Conservation (phyloP, 768 basidiomycete species). For the Psilocybe sp. region DNA sequence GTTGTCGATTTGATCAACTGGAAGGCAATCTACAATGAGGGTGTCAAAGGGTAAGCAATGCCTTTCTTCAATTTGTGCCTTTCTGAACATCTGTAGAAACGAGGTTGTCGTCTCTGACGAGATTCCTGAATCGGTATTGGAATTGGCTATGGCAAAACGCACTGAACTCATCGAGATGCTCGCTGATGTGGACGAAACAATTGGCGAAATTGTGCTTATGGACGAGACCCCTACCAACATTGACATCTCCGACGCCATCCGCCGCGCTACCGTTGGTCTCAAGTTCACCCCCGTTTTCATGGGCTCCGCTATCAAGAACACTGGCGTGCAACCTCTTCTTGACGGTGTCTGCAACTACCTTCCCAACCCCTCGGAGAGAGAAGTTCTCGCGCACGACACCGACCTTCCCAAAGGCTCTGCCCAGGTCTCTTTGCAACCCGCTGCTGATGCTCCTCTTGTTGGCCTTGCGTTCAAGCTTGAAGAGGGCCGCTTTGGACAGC, state of each 20-base stretch:
- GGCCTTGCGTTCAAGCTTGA: slow-evolving; percentile 98
- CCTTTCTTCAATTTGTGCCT: not conserved
- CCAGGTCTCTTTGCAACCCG: slow-evolving; percentile 75
- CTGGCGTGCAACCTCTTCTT: slow-evolving; percentile 88
- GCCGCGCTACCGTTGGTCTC: slow-evolving; percentile 82
- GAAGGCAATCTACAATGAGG: slow-evolving; percentile 94
- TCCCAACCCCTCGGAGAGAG: slow-evolving; percentile 80
- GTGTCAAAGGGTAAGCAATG: slow-evolving; percentile 81
- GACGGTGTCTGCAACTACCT: slow-evolving; percentile 97
- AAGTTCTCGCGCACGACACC: slow-evolving; percentile 81
- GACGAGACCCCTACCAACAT: slow-evolving; percentile 72
- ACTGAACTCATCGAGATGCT: slow-evolving; percentile 91
- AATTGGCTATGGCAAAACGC: slow-evolving; percentile 80
- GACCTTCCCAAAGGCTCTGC: slow-evolving; percentile 62
- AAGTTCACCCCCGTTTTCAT: slow-evolving; percentile 97
- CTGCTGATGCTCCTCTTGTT: slow-evolving; percentile 83
- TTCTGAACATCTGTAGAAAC: slow-evolving; percentile 46
- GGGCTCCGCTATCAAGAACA: slow-evolving; percentile 97
- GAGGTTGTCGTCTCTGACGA: slow-evolving; percentile 81
- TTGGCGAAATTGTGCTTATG: slow-evolving; percentile 88
- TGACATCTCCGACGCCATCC: slow-evolving; percentile 82
- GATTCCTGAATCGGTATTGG: slow-evolving; percentile 74
- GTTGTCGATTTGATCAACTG: slow-evolving; percentile 93
- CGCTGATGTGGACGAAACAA: slow-evolving; percentile 92
- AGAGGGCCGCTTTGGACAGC: slow-evolving; percentile 94